Conservation (phyloP, 805 yeast genomes). For the Schwanniomyces sp. region DNA sequence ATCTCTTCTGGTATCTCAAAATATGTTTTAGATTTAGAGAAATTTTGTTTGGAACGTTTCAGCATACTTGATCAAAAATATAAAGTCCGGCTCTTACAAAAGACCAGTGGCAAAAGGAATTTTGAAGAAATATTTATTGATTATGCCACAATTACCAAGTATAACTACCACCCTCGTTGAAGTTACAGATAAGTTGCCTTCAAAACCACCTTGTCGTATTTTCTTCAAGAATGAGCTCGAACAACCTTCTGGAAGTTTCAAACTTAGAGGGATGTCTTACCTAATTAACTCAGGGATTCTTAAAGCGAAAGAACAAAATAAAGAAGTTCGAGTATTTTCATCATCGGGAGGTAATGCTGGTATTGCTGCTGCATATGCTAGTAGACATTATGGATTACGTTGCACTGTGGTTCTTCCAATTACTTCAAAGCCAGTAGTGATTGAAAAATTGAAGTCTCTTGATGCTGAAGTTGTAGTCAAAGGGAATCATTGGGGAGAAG, state of each 20-base stretch:
- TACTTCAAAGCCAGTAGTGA: slow-evolving; percentile 17
- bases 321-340: slow-evolving; percentile 20
- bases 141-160: not conserved
- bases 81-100: not conserved
- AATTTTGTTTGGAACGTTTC: slow-evolving; percentile 7
- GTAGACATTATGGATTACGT: slow-evolving; percentile 14
- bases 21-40: slow-evolving; percentile 10
- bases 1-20: slow-evolving; percentile 14
- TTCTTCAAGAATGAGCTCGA: slow-evolving; percentile 50
- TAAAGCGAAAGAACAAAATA: slow-evolving; percentile 18
- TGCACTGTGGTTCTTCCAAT: slow-evolving; percentile 34
- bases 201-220: slow-evolving; percentile 33
- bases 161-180: slow-evolving; percentile 36
- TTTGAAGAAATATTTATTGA: not conserved
- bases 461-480: slow-evolving; percentile 22
- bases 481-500: slow-evolving; percentile 34
- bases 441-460: slow-evolving; percentile 14
- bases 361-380: slow-evolving; percentile 31
- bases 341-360: slow-evolving; percentile 40
- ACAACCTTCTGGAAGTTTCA: slow-evolving; percentile 61
- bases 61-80: slow-evolving; percentile 2
- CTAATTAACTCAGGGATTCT: slow-evolving; percentile 36
- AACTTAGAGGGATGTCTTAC: slow-evolving; percentile 55
- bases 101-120: not conserved
- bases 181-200: slow-evolving; percentile 22